Evolutionary conservation across 78 protist species (phyloP), one percentile per base, ranked within the genome.

Genomic region (Dictyostelium firmibasis): DNA sequence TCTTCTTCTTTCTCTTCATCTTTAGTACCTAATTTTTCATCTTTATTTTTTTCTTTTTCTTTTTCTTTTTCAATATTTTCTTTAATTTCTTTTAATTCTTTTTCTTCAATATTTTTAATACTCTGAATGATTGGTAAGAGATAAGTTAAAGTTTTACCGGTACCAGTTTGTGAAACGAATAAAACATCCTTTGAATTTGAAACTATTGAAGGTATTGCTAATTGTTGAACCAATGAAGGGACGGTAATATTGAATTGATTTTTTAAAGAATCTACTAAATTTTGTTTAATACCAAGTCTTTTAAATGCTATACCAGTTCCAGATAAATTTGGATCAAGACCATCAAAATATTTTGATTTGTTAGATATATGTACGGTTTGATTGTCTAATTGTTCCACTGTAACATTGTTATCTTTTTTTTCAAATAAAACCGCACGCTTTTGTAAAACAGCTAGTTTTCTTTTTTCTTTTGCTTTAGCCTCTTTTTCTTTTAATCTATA

Each of bases 81-180:
- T 29, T 70, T 70, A 27, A 70, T 27, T 38, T 76, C 82, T 36
- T 36, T 76, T 76, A 76, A 41, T 38, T 33, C 44, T 10, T 76
- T n/a, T 76, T 76, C 50, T 91, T 95, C 97, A 27, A 62, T 74
- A 33, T 20, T 27, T 83, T 93, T 93, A 27, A 96, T 44, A 29
- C 11, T 8, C 50, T 93, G 92, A 47, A 96, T 69, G 33, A 92
- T 57, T 35, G 98, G 98, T 25, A 97, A 44, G 9, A 97, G 92
- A 84, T 95, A 97, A 2, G 98, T 14, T n/a, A 97, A 77, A 13
- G 98, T 97, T 83, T 97, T 97, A 20, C 98, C 98, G 9, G 96
- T 84, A 64, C 98, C 98, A 38, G 97, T 92, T 53, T 92, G 96
- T 1, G 96, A 83, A 23, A 41, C 76, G 23, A 84, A 85, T 44